Conservation (phyloP, 169 alveolate genomes). For the Cryptosporidium meleagridis region DNA sequence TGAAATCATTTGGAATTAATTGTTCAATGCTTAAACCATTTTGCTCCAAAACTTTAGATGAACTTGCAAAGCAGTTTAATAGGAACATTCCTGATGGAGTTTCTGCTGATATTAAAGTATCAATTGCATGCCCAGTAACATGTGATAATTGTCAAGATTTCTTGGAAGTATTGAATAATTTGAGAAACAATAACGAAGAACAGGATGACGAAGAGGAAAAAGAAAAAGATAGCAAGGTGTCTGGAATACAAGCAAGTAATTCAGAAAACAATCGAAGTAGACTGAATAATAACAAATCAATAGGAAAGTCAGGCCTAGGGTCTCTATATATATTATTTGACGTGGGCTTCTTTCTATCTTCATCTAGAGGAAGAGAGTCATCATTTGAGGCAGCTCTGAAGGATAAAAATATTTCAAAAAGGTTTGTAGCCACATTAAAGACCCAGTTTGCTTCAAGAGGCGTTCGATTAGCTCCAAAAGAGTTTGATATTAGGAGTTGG, state of each 20-base stretch:
- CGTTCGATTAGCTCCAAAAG: slow-evolving; percentile 31
- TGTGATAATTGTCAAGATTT: slow-evolving; percentile 41
- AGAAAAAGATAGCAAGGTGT: not conserved
- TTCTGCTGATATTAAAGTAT: slow-evolving; percentile 74
- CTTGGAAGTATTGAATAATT: slow-evolving; percentile 62
- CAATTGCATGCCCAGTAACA: slow-evolving; percentile 74
- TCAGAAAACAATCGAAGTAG: not conserved
- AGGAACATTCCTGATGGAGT: slow-evolving; percentile 77
- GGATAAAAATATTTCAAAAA: slow-evolving; percentile 16
- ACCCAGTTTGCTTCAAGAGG: slow-evolving; percentile 52
- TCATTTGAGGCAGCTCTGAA: slow-evolving; percentile 33
- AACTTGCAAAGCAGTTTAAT: slow-evolving; percentile 63
- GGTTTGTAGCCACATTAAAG: slow-evolving; percentile 36
- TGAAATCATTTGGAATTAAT: slow-evolving; percentile 45
- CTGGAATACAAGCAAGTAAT: not conserved
- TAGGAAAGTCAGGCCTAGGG: slow-evolving; percentile 3
- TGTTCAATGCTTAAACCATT: slow-evolving; percentile 66
- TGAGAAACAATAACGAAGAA: slow-evolving; percentile 35
- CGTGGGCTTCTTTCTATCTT: slow-evolving; percentile 43
- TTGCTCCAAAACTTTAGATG: slow-evolving; percentile 74
- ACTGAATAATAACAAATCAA: not conserved
- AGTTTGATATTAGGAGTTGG: slow-evolving; percentile 6
- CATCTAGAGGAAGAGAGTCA: slow-evolving; percentile 43
- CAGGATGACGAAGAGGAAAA: slow-evolving; percentile 45
- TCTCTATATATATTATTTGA: slow-evolving; percentile 25